Base-by-base conservation (phyloP, 345 rosid species). In the Dipteronia sinensis region DNA sequence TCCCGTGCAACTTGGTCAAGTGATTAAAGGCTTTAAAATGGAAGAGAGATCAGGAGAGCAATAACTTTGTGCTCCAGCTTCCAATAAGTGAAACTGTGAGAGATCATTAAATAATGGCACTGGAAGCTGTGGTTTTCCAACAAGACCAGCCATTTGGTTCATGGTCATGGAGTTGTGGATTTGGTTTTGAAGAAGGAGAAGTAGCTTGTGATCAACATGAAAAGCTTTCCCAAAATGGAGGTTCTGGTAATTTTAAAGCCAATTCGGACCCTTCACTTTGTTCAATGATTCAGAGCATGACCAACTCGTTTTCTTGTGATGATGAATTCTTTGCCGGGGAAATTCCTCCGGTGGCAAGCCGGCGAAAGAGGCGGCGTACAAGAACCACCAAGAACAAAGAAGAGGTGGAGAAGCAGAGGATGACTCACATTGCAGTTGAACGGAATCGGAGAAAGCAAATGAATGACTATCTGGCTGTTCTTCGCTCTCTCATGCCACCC, bases 371-470 rank as follows among this genome's bases (percentile, higher is more conserved):
- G 83, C 75, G 87, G 83, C 86, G 85, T 20, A 69, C 76, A 23
- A 86, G 77, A 79, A 75, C 61, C 64, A 78, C 78, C 40, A 89
- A 83, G 79, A 87, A 82, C 80, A 76, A 66, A 66, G 87, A 88
- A 29, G 91, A 91, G 73, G 84, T 86, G 71, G 92, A 90, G 87
- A 86, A 73, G 23, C 95, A 89, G 79, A 91, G 97, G 80, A 86
- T 85, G 83, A 86, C 82, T 63, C 97, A 92, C 84, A 91, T 92
- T 80, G 77, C 84, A 16, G 90, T 91, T 17, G 95, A 92, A 73
- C 91, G 97, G 73, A 89, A 89, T 59, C 81, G 97, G 67, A 85
- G 97, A 77, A 89, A 83, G 78, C 97, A 85, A 77, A 92, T 92
- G 95, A 92, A 88, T 80, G 84, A 91, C 10, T 85, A 87, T 83